phyloP scores from a whole-genome alignment of 345 rosid species.

The Pelargonium nanum region DNA sequence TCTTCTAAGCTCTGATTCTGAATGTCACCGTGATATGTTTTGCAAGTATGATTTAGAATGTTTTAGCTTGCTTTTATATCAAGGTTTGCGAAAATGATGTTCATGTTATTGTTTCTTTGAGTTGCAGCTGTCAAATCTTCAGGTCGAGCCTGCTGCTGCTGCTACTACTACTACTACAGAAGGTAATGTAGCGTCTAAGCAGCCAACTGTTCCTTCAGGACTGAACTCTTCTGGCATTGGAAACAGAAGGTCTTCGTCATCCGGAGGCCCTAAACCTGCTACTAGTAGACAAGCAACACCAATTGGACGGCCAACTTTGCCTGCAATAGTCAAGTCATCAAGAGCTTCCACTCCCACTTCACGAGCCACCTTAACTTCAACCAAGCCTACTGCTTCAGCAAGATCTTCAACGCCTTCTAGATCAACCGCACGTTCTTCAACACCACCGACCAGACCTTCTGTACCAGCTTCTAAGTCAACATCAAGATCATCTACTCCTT shows the following conservation, averaged over 20 bases:
- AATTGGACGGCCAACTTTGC: constrained; percentile 41
- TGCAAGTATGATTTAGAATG: too few relatives aligned
- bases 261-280: constrained; percentile 36
- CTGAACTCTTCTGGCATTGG: constrained; percentile 31
- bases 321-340: constrained; percentile 40
- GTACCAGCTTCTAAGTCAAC: constrained; percentile 25
- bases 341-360: constrained; percentile 74
- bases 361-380: constrained; percentile 33
- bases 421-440: constrained; percentile 31
- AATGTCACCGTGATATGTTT: background rate
- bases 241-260: constrained; percentile 53
- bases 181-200: constrained; percentile 18
- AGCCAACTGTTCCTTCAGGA: constrained; percentile 25
- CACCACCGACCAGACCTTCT: constrained; percentile 38
- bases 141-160: background rate
- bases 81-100: background rate
- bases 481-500: background rate
- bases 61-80: too few relatives aligned
- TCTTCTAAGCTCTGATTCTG: background rate
- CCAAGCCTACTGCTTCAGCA: constrained; percentile 29
- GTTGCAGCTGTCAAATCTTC: background rate
- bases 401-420: constrained; percentile 47
- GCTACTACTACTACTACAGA: background rate
- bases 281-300: constrained; percentile 48
- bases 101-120: background rate